Evolutionary conservation across 805 yeast species (phyloP), one percentile per base, ranked within the genome.

Genomic region (Candida broadrunensis): DNA sequence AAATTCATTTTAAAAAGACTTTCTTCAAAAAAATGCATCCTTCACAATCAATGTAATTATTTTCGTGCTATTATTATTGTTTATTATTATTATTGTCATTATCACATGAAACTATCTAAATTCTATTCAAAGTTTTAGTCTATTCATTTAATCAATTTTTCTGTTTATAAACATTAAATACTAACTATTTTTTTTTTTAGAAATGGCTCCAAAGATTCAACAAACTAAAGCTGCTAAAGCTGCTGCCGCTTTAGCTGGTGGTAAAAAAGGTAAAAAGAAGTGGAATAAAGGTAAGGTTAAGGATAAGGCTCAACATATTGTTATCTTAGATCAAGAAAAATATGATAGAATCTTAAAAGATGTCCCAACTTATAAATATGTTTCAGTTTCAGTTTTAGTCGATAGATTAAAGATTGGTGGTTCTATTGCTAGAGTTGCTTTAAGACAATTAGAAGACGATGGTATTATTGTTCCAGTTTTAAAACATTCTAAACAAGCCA

Each of bases 261-360:
- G 97, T 85, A 90, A 90, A 87, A 89, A 91, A 73, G 88, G 96
- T 77, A 93, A 93, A 89, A 91, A 93, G 95, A 93, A 93, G 96
- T 93, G 98, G 99, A 87, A 95, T 86, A 90, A 91, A 85, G 97
- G 97, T 78, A 89, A 95, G 85, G 96, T 89, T 76, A 93, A 95
- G 90, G 99, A 93, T 80, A 91, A 87, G 95, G 98, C 99, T 65
- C 91, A 88, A 75, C 99, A 93, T 83, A 83, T 89, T 70, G 90
- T 93, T 67, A 79, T 87, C 73, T 81, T 93, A 67, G 99, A 93
- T 77, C 97, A 93, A 81, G 95, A 93, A 62, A 88, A 91, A 73
- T 91, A 85, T 81, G 99, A 93, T 95, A 88, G 97, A 82, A 87
- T 93, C 79, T 73, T 89, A 78, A 93, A 93, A 87, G 99, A 93